A percentile compares a stretch with the other conserved stretches of the same genome.
Evolutionary conservation across 306 rosid species (phyloP).

Genomic region (Fragaria iinumae): DNA sequence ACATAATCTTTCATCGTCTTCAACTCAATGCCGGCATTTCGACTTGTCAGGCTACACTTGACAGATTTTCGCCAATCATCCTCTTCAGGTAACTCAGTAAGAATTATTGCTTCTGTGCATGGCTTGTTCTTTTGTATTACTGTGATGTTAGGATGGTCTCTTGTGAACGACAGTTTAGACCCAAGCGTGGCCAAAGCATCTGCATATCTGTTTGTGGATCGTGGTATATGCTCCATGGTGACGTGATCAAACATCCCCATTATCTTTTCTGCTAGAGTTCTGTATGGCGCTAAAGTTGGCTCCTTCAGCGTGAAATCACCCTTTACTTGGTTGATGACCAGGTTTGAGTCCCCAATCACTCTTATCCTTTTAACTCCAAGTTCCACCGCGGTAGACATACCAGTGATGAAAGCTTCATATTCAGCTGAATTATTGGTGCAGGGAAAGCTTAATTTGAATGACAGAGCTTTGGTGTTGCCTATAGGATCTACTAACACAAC

Average conservation of each 20-base stretch:
- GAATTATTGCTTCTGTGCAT: neutral
- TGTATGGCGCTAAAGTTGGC: neutral
- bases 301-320: neutral
- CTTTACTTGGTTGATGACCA: neutral
- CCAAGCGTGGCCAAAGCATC: neutral
- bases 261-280: neutral
- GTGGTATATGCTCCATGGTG: neutral
- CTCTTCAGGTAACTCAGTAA: neutral
- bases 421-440: neutral
- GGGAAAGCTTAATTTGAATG: neutral
- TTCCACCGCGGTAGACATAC: neutral
- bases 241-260: neutral
- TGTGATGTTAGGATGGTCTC: neutral
- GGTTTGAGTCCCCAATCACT: neutral
- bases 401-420: neutral
- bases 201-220: neutral
- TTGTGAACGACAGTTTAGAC: neutral
- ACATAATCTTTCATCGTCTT: neutral
- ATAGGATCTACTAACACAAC: neutral
- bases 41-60: fast-evolving
- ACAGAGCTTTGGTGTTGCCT: neutral
- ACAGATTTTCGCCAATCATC: neutral
- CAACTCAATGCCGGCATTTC: fast-evolving
- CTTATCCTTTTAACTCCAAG: neutral
- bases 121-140: neutral